Evolutionary conservation across 164 flowering plant species (phyloP), one percentile per base, ranked within the genome.

Genomic region (Nymphaea colorata): DNA sequence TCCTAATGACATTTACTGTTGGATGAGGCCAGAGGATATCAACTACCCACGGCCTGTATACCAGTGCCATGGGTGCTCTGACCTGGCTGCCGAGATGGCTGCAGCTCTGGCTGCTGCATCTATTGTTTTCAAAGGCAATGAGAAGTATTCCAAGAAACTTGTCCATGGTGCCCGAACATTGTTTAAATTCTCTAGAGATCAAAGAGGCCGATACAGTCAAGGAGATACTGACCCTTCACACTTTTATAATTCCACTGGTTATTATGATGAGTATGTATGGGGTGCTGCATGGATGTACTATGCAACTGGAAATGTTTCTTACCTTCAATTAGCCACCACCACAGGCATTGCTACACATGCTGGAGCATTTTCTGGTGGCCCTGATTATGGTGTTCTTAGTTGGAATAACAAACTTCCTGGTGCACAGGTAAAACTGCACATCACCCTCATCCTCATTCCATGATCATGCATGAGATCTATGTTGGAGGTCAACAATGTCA

Each of bases 331-430:
- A 69, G 93, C 92, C 64, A 94, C 98, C 3, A 72, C 73, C 55
- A 84, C 86, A 42, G 78, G 77, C 25, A 64, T 94, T 4, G 98
- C 94, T 44, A 90, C 81, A 64, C 98, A 90, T 79, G 98, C 99
- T 55, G 99, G 99, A 76, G 99, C 96, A 61, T 61, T 61, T 4
- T 61, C 3, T 2, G 64, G 64, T 6, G 92, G 96, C 5, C 96
- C 90, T 2, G 86, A 82, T 77, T 87, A 88, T 74, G 98, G 99
- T 61, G 96, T 94, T 2, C 65, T 94, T 63, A 94, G 94, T 76
- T 94, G 98, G 98, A 98, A 94, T 70, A 90, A 87, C 86, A 94
- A 94, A 84, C 96, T 91, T 72, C 77, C 96, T 64, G 99, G 98
- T 66, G 90, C 94, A 75, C 96, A 88, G 79, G 99, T 94, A 74